These are phyloP conservation scores for Zoysia japonica DNA, from an alignment of 176 grass and related monocot genomes.

Conservation along the genomic window DNA sequence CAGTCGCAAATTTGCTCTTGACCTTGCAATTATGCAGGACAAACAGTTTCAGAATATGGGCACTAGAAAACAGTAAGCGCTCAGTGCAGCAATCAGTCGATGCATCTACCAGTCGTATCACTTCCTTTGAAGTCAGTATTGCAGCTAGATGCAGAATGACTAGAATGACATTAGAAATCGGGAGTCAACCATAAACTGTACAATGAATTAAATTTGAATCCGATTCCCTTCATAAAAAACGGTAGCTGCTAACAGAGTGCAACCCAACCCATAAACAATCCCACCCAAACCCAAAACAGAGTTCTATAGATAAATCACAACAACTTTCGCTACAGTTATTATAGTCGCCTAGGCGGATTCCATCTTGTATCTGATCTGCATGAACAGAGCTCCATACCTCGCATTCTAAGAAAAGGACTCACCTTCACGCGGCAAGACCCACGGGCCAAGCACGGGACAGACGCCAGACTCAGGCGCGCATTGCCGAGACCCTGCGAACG, in stretches of 20 bases:
- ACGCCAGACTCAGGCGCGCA: constrained; percentile 35
- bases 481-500: constrained; percentile 36
- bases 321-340: not conserved
- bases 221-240: not conserved
- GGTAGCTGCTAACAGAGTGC: not conserved
- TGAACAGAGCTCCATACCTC: not conserved
- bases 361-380: not conserved
- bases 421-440: constrained; percentile 28
- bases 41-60: not conserved
- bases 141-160: not conserved
- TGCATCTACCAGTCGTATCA: not conserved
- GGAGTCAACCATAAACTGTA: not conserved
- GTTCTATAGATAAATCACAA: constrained; percentile 12
- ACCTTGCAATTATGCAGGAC: constrained; percentile 38
- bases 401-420: not conserved
- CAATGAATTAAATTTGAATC: not conserved
- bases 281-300: not conserved
- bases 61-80: not conserved
- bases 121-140: not conserved
- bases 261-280: not conserved
- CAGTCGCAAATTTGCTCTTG: constrained; percentile 54
- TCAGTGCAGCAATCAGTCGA: not conserved
- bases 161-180: not conserved
- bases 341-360: not conserved
- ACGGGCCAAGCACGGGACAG: not conserved